These are phyloP conservation scores for Kwoniella sp. DNA, from an alignment of 768 basidiomycete species.

Conservation along the genomic window DNA sequence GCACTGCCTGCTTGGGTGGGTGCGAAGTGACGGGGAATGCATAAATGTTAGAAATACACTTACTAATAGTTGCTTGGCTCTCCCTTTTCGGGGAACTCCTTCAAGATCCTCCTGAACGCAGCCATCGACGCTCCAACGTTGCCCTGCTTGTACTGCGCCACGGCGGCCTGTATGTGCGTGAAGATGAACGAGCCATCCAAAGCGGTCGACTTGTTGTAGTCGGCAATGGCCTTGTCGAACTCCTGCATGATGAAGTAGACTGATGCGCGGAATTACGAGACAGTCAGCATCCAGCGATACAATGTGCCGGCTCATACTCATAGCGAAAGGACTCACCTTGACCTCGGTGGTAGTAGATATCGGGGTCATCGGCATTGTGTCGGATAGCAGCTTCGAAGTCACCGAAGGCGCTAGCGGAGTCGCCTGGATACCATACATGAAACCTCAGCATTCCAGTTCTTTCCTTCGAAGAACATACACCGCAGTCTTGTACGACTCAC, in stretches of 20 bases:
- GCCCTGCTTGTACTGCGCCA: conserved; percentile 91
- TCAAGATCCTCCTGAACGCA: conserved; percentile 81
- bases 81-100: conserved; percentile 78
- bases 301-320: not conserved
- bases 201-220: conserved; percentile 86
- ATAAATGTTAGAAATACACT: conserved; percentile 19
- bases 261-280: conserved; percentile 43
- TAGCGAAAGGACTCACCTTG: conserved; percentile 65
- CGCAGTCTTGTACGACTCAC: conserved; percentile 33
- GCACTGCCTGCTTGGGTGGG: not conserved
- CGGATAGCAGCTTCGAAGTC: conserved; percentile 87
- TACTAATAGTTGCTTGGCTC: conserved; percentile 96
- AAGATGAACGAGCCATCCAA: conserved; percentile 90
- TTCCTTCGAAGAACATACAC: not conserved
- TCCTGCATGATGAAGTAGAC: conserved; percentile 95
- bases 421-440: conserved; percentile 52
- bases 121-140: conserved; percentile 80
- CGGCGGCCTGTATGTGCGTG: conserved; percentile 94
- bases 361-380: conserved; percentile 80
- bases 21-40: too few species aligned
- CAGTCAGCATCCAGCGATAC: not conserved
- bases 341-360: conserved; percentile 98
- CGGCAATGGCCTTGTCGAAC: conserved; percentile 77
- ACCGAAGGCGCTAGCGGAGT: conserved; percentile 77
- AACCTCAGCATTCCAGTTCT: not conserved